These are phyloP conservation scores for Tetracladium marchalianum DNA, from an alignment of 495 filamentous ascomycete genomes.

Conservation along the genomic window DNA sequence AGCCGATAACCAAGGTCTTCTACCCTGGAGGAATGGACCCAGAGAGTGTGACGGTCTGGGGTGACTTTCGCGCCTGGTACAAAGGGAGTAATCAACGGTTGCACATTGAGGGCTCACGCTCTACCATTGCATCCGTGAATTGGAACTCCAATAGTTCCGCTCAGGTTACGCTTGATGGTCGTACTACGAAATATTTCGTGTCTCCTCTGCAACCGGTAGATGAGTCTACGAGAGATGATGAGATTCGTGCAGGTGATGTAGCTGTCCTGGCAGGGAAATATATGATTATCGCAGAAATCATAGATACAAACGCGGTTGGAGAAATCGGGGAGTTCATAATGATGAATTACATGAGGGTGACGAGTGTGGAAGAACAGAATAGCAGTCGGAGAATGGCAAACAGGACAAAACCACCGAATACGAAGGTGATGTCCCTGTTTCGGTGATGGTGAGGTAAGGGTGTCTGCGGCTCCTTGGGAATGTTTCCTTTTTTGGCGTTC, in stretches of 20 bases:
- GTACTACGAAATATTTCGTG: constrained; percentile 15
- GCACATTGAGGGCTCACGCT: constrained; percentile 17
- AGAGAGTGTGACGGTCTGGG: constrained; percentile 11
- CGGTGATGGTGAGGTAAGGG: background rate
- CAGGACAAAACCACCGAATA: background rate
- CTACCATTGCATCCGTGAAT: constrained; percentile 7
- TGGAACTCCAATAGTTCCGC: constrained; percentile 18
- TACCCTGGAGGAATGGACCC: constrained; percentile 2
- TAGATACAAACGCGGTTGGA: constrained; percentile 1
- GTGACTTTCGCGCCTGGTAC: constrained; percentile 16
- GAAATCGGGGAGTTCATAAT: background rate
- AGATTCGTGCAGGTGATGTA: constrained; percentile 15
- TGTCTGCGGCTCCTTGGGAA: no score
- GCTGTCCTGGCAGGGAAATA: constrained; percentile 17
- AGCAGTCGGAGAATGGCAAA: background rate
- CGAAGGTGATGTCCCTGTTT: background rate
- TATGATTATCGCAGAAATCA: constrained; percentile 17
- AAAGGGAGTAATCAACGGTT: constrained; percentile 7
- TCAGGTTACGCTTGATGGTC: constrained; percentile 15
- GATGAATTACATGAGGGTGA: constrained; percentile 4
- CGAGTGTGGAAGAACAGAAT: constrained; percentile 3
- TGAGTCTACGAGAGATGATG: constrained; percentile 5
- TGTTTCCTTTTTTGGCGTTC: no score
- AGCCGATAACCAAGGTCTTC: constrained; percentile 20
- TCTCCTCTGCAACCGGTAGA: constrained; percentile 18